phyloP scores from a whole-genome alignment of 192 early-diverging fungal species.

The Mortierella claussenii region DNA sequence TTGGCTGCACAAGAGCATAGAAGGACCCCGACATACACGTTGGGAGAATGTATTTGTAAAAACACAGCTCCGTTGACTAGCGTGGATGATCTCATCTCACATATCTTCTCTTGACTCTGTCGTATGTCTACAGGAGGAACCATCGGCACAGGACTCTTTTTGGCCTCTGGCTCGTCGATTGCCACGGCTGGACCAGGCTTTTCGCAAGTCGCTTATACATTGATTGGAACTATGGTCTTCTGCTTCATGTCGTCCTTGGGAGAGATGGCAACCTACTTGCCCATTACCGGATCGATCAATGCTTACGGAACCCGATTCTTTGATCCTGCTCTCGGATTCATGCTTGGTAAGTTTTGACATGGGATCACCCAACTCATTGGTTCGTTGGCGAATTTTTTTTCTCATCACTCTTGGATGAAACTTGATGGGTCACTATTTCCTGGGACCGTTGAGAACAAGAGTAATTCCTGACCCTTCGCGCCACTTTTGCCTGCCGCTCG shows the following conservation, averaged over 20 bases:
- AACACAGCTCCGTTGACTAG: no score
- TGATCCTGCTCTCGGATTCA: conserved; percentile 83
- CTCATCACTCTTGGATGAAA: not conserved
- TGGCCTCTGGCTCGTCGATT: conserved; percentile 50
- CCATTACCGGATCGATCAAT: conserved; percentile 83
- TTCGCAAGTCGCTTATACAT: conserved; percentile 32
- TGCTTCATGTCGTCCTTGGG: conserved; percentile 85
- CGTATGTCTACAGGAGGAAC: conserved; percentile 48
- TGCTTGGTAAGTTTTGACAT: conserved; percentile 62
- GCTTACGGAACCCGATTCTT: conserved; percentile 79
- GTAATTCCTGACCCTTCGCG: not conserved
- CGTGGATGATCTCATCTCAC: conserved; percentile 27
- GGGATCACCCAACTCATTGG: no score
- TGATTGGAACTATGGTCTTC: conserved; percentile 75
- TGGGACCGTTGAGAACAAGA: not conserved
- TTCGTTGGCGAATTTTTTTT: not conserved
- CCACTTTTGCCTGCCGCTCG: not conserved
- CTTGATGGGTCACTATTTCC: not conserved
- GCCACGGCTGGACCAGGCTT: conserved; percentile 40
- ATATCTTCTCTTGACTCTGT: not conserved
- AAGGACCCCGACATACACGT: no score
- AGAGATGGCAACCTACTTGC: conserved; percentile 89
- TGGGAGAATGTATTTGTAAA: no score
- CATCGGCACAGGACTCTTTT: conserved; percentile 56
- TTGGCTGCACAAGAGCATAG: not conserved